Base-by-base conservation (phyloP, 2,329 filamentous ascomycete genomes). In the Diaporthe vaccinii region DNA sequence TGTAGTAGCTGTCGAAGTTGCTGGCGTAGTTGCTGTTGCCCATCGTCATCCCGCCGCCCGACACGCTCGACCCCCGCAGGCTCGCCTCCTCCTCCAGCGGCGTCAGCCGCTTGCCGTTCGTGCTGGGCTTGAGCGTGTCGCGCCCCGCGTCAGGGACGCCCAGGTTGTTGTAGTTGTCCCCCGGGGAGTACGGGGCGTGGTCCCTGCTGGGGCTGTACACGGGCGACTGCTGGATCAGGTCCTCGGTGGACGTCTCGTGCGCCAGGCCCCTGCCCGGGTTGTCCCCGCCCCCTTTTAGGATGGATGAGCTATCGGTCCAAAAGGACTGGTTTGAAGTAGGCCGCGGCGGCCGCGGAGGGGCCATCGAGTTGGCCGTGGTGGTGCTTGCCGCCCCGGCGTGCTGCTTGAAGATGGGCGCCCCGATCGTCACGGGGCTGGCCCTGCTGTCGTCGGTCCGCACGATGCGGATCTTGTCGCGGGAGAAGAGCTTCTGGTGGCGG, bases 121-220 rank as follows among this genome's bases (percentile, higher is more conserved):
- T 69, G 65, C 65, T 69, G 49, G 65, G 65, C 49, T 69, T 69
- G 49, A 69, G 65, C 65, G n/a, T 55, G 49, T 69, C 65, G 44
- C 61, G 41, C 10, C 53, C n/a, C 4, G 46, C 8, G 41, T 44
- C 57, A 2, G 44, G 41, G 7, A 28, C 22, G n/a, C 31, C 46
- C 7, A 31, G 44, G 25, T 3, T 67, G 58, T 34, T 55, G 31
- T 31, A 31, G 22, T 49, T 55, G 8, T 53, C 46, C 3, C 31
- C 22, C 0, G 65, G 65, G 0, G 41, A 49, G 3, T 46, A 65
- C 9, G 61, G 61, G 5, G 25, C 25, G 25, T 41, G 58, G 44
- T 41, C 22, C 20, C 59, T 44, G 15, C n/a, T 53, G 7, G 46
- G 65, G 34, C 36, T 74, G 41, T 69, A 46, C 9, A 46, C 10